phyloP scores from a whole-genome alignment of 495 filamentous ascomycete genomes.

The Penicillium lagena region DNA sequence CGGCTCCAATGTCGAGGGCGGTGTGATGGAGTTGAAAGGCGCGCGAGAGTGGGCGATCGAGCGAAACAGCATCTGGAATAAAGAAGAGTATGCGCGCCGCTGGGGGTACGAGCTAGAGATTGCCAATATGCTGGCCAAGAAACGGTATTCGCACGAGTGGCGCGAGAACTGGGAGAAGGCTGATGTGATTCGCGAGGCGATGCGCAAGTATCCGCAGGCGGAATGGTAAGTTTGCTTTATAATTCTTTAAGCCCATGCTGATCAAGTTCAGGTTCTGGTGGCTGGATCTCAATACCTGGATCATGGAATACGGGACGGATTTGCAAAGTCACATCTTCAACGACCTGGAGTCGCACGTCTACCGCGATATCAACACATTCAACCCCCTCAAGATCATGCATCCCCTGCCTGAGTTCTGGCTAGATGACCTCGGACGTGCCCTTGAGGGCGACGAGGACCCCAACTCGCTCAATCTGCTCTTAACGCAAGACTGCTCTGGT shows the following conservation, averaged over 20 bases:
- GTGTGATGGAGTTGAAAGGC: constrained; percentile 99
- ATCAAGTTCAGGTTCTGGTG: constrained; percentile 71
- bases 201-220: constrained; percentile 89
- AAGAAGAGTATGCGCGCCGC: constrained; percentile 72
- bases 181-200: constrained; percentile 83
- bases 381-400: constrained; percentile 94
- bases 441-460: constrained; percentile 65
- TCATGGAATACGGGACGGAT: constrained; percentile 94
- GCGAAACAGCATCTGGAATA: constrained; percentile 91
- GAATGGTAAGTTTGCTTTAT: constrained; percentile 50
- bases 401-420: constrained; percentile 62
- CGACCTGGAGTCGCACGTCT: constrained; percentile 64
- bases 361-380: constrained; percentile 94
- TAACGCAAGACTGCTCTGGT: constrained; percentile 90
- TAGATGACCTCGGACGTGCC: constrained; percentile 67
- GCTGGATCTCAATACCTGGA: constrained; percentile 94
- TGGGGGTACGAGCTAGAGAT: constrained; percentile 98
- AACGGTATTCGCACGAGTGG: constrained; percentile 98
- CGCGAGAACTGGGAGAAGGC: constrained; percentile 99
- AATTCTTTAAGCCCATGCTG: too few species aligned
- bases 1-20: constrained; percentile 88
- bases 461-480: constrained; percentile 74
- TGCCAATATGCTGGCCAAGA: constrained; percentile 97
- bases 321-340: constrained; percentile 88
- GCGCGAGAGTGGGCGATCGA: constrained; percentile 97